Base-by-base conservation (phyloP, 1,139 yeast species). In the Lodderomyces beijingensis region DNA sequence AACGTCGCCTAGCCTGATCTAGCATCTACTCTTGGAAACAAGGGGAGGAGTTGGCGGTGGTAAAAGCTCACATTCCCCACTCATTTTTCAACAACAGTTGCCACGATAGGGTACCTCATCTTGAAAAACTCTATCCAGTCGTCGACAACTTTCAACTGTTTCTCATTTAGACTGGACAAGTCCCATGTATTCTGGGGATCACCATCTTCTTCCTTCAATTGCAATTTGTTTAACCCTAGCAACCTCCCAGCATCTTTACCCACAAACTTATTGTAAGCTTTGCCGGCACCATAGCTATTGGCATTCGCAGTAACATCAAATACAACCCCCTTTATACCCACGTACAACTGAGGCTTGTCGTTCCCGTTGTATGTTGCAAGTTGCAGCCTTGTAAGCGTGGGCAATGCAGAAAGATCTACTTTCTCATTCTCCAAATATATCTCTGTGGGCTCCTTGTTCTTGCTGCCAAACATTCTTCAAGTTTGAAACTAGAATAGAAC, bases 241-340 rank as follows among this genome's bases (percentile, higher is more conserved):
- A 88, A 79, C 38, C 93, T 59, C 14, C 86, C 77, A 11, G 85
- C 83, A 43, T 87, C 95, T 44, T 74, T 77, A 2, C 89, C 96
- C 5, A 80, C 84, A 32, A 87, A 68, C 22, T 69, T 74, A 47
- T 78, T 78, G 57, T 87, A 87, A 18, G 81, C 77, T 42, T 77
- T 74, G 0, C 87, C 91, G 1, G 81, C 81, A 0, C 93, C 95
- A 49, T 87, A 87, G 29, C 77, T 79, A 14, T 71, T 74, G 11
- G 54, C 46, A 48, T 85, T 86, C 26, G 63, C 51, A 0, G 84
- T 70, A 4, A 87, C 95, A 49, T 87, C 95, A 49, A 83, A 87
- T 9, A 87, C 74, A 2, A 67, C 64, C 8, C 95, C 93, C 40
- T 78, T 76, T 43, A 87, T 79, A 5, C 78, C 93, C 16, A 87